These are phyloP conservation scores for Silybum marianum DNA, from an alignment of 129 eudicot genomes.

Conservation along the genomic window DNA sequence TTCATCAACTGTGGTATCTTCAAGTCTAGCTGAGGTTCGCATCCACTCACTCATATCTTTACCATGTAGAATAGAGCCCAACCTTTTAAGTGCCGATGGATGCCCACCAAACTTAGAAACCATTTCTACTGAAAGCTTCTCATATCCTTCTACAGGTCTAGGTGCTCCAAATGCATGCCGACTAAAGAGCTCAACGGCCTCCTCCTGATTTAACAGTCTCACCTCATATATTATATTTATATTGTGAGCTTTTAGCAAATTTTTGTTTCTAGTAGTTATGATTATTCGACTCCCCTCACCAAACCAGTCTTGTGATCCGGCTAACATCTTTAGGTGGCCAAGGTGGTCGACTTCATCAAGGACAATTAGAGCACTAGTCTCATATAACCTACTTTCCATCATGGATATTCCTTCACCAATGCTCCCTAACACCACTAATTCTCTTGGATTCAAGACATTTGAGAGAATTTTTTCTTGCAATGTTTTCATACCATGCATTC, in stretches of 20 bases:
- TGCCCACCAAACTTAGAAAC: slow-evolving; percentile 19
- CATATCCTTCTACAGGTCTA: slow-evolving; percentile 7
- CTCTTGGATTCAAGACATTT: background rate
- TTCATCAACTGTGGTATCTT: background rate
- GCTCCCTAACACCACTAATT: background rate
- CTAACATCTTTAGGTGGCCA: slow-evolving; percentile 23
- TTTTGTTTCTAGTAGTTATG: slow-evolving; percentile 25
- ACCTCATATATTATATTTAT: background rate
- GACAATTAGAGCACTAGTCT: slow-evolving; percentile 18
- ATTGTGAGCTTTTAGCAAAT: background rate
- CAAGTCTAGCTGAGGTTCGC: background rate
- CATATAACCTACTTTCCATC: background rate
- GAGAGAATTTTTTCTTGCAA: slow-evolving; percentile 24
- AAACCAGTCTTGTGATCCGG: slow-evolving; percentile 32
- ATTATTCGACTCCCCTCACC: slow-evolving; percentile 14
- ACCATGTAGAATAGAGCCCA: background rate
- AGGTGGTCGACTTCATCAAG: slow-evolving; percentile 29
- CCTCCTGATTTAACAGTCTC: slow-evolving; percentile 1
- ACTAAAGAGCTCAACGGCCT: slow-evolving; percentile 17
- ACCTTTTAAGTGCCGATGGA: background rate
- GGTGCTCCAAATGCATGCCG: slow-evolving; percentile 7
- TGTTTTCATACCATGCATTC: slow-evolving; percentile 4
- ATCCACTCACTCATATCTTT: background rate
- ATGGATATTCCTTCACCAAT: background rate
- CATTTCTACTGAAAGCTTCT: background rate